phyloP scores from a whole-genome alignment of 257 asterid species.

The Solanum chiquidenum region DNA sequence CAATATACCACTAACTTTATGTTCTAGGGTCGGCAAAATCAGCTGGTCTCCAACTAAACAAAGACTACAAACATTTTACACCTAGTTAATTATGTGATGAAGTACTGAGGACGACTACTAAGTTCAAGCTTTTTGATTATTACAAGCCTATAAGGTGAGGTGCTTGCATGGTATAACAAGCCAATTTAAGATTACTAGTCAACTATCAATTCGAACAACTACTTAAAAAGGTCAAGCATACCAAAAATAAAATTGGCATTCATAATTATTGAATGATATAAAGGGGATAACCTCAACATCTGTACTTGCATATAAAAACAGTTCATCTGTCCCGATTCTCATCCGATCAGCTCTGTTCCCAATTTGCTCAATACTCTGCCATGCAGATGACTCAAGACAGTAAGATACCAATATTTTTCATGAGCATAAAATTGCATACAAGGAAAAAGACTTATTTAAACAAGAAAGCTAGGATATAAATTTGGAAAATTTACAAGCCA shows the following conservation, averaged over 20 bases:
- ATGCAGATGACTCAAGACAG: constrained; percentile 5
- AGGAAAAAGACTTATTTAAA: not conserved
- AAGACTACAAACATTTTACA: not conserved
- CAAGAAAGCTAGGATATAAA: not conserved
- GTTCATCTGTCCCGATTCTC: constrained; percentile 46
- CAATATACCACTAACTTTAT: not conserved
- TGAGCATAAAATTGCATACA: not conserved
- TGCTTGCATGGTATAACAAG: not conserved
- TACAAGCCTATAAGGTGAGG: not conserved
- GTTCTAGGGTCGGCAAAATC: not conserved
- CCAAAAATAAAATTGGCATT: not conserved
- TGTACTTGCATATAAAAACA: constrained; percentile 75
- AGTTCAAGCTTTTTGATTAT: not conserved
- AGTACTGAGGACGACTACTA: not conserved
- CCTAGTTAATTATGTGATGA: not conserved
- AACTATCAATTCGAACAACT: not conserved
- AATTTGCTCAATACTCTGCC: constrained; percentile 94
- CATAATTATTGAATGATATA: not conserved
- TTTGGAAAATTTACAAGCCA: not conserved
- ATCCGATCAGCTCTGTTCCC: constrained; percentile 88
- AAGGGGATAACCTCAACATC: constrained; percentile 63
- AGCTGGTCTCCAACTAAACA: not conserved
- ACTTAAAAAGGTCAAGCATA: not conserved
- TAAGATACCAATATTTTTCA: not conserved
- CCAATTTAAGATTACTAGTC: not conserved